Evolutionary conservation across 2,329 filamentous ascomycete species (phyloP), one percentile per base, ranked within the genome.

Genomic region (Epicoccum nigrum): DNA sequence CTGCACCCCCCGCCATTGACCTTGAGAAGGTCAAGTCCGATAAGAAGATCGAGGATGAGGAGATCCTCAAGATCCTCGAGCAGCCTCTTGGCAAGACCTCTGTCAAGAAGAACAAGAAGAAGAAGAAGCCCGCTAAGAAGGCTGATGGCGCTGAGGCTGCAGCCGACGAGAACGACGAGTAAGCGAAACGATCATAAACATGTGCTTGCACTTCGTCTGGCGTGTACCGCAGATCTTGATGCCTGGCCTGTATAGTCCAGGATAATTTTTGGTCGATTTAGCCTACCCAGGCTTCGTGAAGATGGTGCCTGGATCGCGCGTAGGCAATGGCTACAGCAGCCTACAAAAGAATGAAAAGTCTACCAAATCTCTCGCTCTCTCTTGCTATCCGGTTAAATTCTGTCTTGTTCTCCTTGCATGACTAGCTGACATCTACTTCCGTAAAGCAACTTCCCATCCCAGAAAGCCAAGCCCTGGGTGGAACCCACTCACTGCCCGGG

Each of bases 11-110:
- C 56, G 74, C 86, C 17, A 82, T 88, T 58, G 91, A 97, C 71
- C 74, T 94, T 56, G 84, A 82, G 72, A 92, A 92, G 80, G 85
- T 88, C 82, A 88, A 96, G 84, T 88, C 90, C 27, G 92, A 97
- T 76, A 97, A 97, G 85, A 97, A 97, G 84, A 96, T 99, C 70
- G 88, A 86, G 62, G 93, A 97, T 60, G 91, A 96, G 79, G 93
- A 97, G 79, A 83, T 99, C 62, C 86, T 97, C 65, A 90, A 94
- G 82, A 93, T 97, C 60, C 83, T 99, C 43, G 92, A 94, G 78
- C 89, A 90, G 76, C 93, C 93, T 25, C 78, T 96, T 65, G 78
- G 81, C 55, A 84, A 83, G 70, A 78, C 81, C 17, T 78, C 80
- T 34, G 81, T 87, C 61, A 90, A 90, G 78, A 89, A 90, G 79